Evolutionary conservation across 768 basidiomycete species (phyloP).

Genomic region (Lactarius hatsudake): DNA sequence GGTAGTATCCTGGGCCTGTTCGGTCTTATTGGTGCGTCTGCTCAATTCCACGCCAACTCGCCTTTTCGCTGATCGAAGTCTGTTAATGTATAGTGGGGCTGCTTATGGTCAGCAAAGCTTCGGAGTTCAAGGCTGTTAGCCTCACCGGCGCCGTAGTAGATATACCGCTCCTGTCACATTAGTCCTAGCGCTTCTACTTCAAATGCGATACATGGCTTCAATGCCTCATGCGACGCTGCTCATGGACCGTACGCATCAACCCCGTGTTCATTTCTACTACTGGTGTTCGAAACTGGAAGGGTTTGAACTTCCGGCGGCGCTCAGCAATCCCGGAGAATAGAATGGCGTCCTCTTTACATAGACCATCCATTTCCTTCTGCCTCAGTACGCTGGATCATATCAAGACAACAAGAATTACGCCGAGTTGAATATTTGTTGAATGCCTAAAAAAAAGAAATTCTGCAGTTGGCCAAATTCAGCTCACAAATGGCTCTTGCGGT

Average conservation of each 20-base stretch:
- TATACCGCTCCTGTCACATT: slow-evolving; percentile 12
- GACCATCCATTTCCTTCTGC: background rate
- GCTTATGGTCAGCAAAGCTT: slow-evolving; percentile 69
- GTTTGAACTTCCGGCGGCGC: slow-evolving; percentile 51
- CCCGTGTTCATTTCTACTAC: slow-evolving; percentile 89
- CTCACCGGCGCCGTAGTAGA: background rate
- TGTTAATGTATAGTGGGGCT: slow-evolving; percentile 58
- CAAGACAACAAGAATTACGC: too few relatives aligned
- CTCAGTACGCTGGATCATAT: too few relatives aligned
- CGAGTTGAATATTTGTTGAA: too few relatives aligned
- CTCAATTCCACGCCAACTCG: slow-evolving; percentile 1
- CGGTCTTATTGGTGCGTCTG: slow-evolving; percentile 79
- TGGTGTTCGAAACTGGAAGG: slow-evolving; percentile 97
- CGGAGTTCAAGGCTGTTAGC: slow-evolving; percentile 50
- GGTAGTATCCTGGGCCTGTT: slow-evolving; percentile 90
- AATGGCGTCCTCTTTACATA: background rate
- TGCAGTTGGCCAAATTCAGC: too few relatives aligned
- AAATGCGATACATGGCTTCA: background rate
- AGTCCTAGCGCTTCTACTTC: background rate
- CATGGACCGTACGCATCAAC: slow-evolving; percentile 76
- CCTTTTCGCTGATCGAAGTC: slow-evolving; percentile 8
- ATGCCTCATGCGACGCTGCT: slow-evolving; percentile 29
- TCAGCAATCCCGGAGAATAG: background rate
- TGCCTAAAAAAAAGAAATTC: too few relatives aligned
- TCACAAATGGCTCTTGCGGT: too few relatives aligned